phyloP scores from a whole-genome alignment of 108 stramenopile species.

The Ochromonas danica region DNA sequence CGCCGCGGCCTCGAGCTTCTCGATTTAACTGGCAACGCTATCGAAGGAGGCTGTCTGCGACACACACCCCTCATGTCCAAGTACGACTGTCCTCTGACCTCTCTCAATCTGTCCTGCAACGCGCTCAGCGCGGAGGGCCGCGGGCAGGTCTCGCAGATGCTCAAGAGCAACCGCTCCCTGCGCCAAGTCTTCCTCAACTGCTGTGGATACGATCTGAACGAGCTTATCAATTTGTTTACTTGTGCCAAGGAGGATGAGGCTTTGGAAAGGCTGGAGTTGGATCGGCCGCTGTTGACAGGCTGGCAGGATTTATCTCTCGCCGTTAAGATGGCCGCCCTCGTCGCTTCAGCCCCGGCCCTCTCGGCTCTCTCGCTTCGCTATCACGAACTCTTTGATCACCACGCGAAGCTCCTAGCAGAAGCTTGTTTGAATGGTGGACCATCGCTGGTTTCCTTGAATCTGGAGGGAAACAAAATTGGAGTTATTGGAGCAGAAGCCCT shows the following conservation, averaged over 20 bases:
- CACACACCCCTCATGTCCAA: background rate
- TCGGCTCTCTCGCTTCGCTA: background rate
- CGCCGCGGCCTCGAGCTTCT: background rate
- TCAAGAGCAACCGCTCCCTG: background rate
- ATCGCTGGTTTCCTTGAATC: background rate
- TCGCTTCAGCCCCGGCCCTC: background rate
- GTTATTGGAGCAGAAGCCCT: slow-evolving; percentile 6
- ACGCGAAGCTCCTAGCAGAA: background rate
- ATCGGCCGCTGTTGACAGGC: background rate
- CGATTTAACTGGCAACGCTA: background rate
- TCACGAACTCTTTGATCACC: background rate
- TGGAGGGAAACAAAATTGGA: slow-evolving; percentile 18
- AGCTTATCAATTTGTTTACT: background rate
- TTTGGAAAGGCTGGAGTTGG: background rate
- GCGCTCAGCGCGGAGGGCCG: background rate
- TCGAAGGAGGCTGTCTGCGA: background rate
- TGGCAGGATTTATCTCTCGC: background rate
- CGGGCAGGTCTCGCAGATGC: background rate
- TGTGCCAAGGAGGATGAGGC: background rate
- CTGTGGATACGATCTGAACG: slow-evolving; percentile 10
- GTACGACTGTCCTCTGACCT: background rate
- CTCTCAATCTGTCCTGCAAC: background rate
- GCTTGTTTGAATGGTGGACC: background rate
- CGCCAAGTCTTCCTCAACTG: background rate
- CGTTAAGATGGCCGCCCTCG: background rate